Conservation (phyloP, 768 basidiomycete species). For the Tulasnella sp. region DNA sequence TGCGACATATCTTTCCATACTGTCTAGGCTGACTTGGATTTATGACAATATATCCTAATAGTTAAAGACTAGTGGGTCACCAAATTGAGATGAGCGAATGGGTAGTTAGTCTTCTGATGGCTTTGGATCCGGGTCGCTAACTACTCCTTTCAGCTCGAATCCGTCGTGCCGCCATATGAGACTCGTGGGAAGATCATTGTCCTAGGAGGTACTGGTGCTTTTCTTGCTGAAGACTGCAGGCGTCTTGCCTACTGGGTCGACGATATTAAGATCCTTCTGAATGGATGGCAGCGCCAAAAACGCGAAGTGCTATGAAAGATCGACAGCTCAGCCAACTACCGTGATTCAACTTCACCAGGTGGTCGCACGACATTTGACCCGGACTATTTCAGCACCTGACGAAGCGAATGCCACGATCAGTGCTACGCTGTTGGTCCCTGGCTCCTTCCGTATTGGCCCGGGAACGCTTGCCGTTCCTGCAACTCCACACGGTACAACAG, state of each 20-base stretch:
- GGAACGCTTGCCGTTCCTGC: neutral
- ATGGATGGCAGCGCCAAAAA: neutral
- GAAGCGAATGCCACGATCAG: neutral
- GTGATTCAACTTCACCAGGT: no score
- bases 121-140: no score
- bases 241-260: neutral
- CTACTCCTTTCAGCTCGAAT: neutral
- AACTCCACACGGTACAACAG: neutral
- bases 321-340: neutral
- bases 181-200: neutral
- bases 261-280: neutral
- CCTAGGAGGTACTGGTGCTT: neutral
- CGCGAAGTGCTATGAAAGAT: neutral
- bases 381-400: neutral
- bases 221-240: neutral
- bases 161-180: neutral
- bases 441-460: neutral
- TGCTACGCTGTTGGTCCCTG: neutral
- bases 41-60: no score
- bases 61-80: no score
- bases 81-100: no score
- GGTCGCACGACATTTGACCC: neutral
- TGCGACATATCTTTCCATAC: no score
- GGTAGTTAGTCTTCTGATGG: no score
- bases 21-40: no score